These are phyloP conservation scores for Fusarium hainanense DNA, from an alignment of 2,329 filamentous ascomycete genomes.

Conservation along the genomic window DNA sequence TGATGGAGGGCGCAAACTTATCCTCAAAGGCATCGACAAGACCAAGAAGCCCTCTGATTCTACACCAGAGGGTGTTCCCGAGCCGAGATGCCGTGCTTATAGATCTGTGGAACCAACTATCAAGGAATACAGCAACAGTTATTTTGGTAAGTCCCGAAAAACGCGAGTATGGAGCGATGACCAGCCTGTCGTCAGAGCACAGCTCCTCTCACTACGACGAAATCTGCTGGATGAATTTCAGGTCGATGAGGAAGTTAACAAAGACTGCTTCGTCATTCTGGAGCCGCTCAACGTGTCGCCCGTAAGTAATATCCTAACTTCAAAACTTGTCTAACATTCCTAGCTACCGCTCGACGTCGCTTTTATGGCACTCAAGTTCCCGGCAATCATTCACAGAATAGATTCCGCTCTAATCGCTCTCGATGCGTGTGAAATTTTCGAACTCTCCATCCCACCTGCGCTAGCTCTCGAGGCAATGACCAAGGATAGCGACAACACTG, in stretches of 20 bases:
- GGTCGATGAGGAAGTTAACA: conserved; percentile 59
- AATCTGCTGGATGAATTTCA: conserved; percentile 82
- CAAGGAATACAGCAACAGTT: conserved; percentile 83
- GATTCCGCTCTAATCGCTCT: conserved; percentile 84
- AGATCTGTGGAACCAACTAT: conserved; percentile 67
- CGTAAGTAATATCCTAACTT: conserved; percentile 60
- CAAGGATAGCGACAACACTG: conserved; percentile 88
- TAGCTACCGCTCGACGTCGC: conserved; percentile 78
- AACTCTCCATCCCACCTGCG: conserved; percentile 71
- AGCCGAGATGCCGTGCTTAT: conserved; percentile 58
- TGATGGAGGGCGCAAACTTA: conserved; percentile 73
- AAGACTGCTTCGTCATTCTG: conserved; percentile 75
- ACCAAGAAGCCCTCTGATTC: conserved; percentile 72
- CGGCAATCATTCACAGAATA: conserved; percentile 84
- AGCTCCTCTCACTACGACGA: conserved; percentile 79
- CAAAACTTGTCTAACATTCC: not conserved
- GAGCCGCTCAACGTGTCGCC: conserved; percentile 81
- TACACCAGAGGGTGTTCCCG: conserved; percentile 67
- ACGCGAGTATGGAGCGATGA: conserved; percentile 66
- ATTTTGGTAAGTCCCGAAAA: conserved; percentile 65
- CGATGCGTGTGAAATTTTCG: conserved; percentile 76
- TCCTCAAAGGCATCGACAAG: conserved; percentile 63
- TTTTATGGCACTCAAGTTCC: conserved; percentile 78
- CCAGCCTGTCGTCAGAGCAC: conserved; percentile 85
- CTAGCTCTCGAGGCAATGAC: conserved; percentile 90